Evolutionary conservation across 2,329 filamentous ascomycete genomes (phyloP).

Genomic region (Aquanectria penicillioides): DNA sequence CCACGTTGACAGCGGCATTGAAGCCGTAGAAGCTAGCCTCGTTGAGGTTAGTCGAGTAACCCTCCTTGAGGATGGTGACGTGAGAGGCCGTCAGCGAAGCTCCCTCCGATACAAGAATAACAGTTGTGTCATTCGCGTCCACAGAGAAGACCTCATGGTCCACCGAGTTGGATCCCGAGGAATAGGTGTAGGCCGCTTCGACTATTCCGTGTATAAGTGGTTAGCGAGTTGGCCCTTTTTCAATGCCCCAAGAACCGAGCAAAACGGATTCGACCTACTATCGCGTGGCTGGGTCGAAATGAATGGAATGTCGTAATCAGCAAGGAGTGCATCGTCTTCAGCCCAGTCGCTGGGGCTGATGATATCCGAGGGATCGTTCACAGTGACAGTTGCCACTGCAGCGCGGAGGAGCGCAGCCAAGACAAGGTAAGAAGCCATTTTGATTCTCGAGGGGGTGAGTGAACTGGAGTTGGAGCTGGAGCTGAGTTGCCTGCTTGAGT

Average conservation of each 20-base stretch:
- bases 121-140: constrained; percentile 15
- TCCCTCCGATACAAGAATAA: constrained; percentile 15
- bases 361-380: constrained; percentile 16
- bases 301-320: constrained; percentile 18
- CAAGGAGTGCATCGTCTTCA: constrained; percentile 8
- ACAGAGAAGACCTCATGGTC: constrained; percentile 2
- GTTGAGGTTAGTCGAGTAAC: constrained; percentile 22
- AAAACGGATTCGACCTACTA: background rate
- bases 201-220: background rate
- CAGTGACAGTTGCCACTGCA: constrained; percentile 5
- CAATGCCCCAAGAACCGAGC: background rate
- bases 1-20: constrained; percentile 20
- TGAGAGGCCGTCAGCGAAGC: constrained; percentile 5
- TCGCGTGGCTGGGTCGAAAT: constrained; percentile 8
- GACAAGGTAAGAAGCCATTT: constrained; percentile 16
- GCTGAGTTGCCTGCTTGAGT: constrained; percentile 20
- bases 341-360: constrained; percentile 11
- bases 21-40: constrained; percentile 23
- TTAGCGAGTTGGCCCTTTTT: too few relatives aligned
- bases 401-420: constrained; percentile 11
- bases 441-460: background rate
- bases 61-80: constrained; percentile 12
- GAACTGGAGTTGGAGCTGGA: constrained; percentile 12
- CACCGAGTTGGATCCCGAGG: background rate
- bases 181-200: background rate